A percentile compares a stretch with the other conserved stretches of the same genome.
Evolutionary conservation across 257 asterid genomes (phyloP).

Genomic region (Apocynum venetum): DNA sequence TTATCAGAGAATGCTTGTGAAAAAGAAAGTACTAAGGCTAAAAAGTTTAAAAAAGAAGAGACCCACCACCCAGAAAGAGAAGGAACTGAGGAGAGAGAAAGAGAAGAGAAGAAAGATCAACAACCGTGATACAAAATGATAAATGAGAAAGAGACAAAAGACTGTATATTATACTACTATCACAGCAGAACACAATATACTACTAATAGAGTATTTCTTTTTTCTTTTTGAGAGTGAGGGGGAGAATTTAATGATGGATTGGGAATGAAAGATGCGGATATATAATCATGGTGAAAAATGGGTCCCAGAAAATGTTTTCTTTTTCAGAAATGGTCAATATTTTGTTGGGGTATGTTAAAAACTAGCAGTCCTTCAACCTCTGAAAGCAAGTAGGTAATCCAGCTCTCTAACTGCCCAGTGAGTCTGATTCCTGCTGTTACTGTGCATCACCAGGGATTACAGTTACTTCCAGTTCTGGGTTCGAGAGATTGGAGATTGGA

Average conservation of each 20-base stretch:
- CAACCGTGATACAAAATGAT: conserved; percentile 1
- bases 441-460: not conserved
- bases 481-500: not conserved
- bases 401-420: not conserved
- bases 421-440: not conserved
- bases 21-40: conserved; percentile 27
- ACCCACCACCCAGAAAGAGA: conserved; percentile 28
- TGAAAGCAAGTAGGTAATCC: conserved; percentile 2
- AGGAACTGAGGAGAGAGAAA: conserved; percentile 5
- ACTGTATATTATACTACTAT: not conserved
- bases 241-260: not conserved
- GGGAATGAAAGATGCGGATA: not conserved
- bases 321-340: not conserved
- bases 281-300: conserved; percentile 2
- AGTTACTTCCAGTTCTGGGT: not conserved
- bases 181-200: not conserved
- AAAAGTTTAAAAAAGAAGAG: conserved; percentile 36
- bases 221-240: not conserved
- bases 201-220: not conserved
- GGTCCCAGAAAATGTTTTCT: not conserved
- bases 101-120: conserved; percentile 6
- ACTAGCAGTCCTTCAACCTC: conserved; percentile 2
- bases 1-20: conserved; percentile 60
- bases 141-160: not conserved
- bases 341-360: not conserved